Evolutionary conservation across 2,329 filamentous ascomycete species (phyloP).

Genomic region (Plectosphaerella cucumerina): DNA sequence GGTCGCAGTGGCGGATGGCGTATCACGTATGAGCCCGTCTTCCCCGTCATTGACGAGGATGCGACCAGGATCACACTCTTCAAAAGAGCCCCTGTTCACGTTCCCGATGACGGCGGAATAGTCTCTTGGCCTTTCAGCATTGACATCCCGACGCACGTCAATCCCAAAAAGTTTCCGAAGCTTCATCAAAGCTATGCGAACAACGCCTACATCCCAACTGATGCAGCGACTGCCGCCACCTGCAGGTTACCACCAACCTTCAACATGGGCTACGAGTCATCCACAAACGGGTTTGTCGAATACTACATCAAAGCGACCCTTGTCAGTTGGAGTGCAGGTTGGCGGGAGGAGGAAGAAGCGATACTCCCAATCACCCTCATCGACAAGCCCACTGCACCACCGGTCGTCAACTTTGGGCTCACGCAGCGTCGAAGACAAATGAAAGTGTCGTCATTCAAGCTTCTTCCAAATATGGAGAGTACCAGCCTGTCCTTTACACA

Average conservation of each 20-base stretch:
- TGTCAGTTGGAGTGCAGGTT: not conserved
- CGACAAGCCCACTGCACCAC: slow-evolving; percentile 5
- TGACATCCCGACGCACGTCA: slow-evolving; percentile 15
- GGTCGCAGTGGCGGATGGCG: too few species aligned
- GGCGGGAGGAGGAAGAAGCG: slow-evolving; percentile 7
- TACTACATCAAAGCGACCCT: slow-evolving; percentile 28
- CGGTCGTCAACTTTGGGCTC: slow-evolving; percentile 13
- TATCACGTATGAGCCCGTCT: slow-evolving; percentile 14
- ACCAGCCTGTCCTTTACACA: slow-evolving; percentile 25
- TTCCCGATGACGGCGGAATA: not conserved
- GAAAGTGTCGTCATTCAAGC: slow-evolving; percentile 14
- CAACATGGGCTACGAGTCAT: slow-evolving; percentile 1
- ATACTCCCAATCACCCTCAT: slow-evolving; percentile 17
- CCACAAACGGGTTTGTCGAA: slow-evolving; percentile 22
- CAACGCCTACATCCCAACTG: slow-evolving; percentile 12
- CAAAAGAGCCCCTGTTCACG: slow-evolving; percentile 19
- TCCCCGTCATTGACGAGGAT: slow-evolving; percentile 16
- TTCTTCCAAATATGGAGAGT: slow-evolving; percentile 24
- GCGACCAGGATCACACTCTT: slow-evolving; percentile 12
- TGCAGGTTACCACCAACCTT: slow-evolving; percentile 14
- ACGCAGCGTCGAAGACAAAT: not conserved
- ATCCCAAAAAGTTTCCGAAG: not conserved
- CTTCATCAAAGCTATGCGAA: not conserved
- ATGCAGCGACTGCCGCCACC: slow-evolving; percentile 1
- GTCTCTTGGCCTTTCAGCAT: slow-evolving; percentile 23